Conservation (phyloP, 192 early-diverging fungal species). For the Diversispora eburnea region DNA sequence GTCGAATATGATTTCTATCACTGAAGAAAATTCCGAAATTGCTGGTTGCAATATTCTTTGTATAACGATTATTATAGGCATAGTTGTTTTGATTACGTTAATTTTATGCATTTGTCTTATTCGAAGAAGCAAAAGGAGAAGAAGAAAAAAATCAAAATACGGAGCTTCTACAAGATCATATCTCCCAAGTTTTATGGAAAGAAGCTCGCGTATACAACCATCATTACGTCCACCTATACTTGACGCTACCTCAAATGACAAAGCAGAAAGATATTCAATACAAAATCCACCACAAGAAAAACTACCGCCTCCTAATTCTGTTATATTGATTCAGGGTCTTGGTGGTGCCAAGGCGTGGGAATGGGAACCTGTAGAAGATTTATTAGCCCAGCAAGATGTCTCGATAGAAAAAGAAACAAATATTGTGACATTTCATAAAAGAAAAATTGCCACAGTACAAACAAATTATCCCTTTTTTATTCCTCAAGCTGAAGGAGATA, state of each 20-base stretch:
- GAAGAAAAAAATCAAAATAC: too few species aligned
- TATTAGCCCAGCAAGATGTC: background rate
- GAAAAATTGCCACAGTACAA: background rate
- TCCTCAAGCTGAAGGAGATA: background rate
- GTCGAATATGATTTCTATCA: too few species aligned
- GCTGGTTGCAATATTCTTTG: too few species aligned
- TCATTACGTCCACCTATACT: background rate
- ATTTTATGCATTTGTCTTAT: too few species aligned
- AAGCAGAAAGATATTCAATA: background rate
- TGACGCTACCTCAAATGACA: background rate
- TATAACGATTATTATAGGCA: too few species aligned
- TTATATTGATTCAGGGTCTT: background rate
- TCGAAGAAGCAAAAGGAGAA: too few species aligned
- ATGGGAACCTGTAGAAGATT: background rate
- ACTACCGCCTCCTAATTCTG: background rate
- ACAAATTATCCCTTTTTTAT: constrained; percentile 24
- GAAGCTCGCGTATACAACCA: background rate
- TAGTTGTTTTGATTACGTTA: too few species aligned
- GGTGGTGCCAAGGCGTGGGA: constrained; percentile 6
- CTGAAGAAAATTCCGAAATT: too few species aligned
- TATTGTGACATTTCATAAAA: background rate
- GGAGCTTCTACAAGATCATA: too few species aligned
- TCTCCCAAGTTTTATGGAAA: too few species aligned
- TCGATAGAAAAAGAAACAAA: background rate
- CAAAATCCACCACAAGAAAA: constrained; percentile 3